These are phyloP conservation scores for Candida tallmaniae DNA, from an alignment of 805 yeast species.

Conservation along the genomic window DNA sequence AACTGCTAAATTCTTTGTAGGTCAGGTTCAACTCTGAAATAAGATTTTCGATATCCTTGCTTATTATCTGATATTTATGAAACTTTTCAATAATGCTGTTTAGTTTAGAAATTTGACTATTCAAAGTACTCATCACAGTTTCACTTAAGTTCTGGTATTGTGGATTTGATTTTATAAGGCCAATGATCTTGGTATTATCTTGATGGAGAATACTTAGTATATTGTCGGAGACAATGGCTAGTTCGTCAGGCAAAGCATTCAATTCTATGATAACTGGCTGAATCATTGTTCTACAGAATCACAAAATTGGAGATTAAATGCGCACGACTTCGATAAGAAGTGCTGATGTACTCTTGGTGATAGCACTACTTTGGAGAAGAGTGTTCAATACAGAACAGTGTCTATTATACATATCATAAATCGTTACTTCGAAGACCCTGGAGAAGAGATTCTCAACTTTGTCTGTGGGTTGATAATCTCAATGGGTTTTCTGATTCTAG, in stretches of 20 bases:
- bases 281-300: neutral
- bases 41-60: slow-evolving; percentile 19
- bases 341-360: too few species aligned
- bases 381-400: neutral
- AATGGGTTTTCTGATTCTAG: slow-evolving; percentile 54
- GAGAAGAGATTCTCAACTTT: slow-evolving; percentile 51
- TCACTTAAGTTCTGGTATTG: slow-evolving; percentile 10
- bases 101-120: slow-evolving; percentile 15
- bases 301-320: neutral
- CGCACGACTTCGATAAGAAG: neutral
- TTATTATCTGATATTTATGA: slow-evolving; percentile 5
- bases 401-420: slow-evolving; percentile 9
- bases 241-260: slow-evolving; percentile 18
- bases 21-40: slow-evolving; percentile 18
- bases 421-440: slow-evolving; percentile 25
- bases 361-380: too few species aligned
- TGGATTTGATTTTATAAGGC: slow-evolving; percentile 21
- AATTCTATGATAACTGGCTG: neutral
- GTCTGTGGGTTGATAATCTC: slow-evolving; percentile 63
- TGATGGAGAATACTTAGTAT: slow-evolving; percentile 21
- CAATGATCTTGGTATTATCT: slow-evolving; percentile 17
- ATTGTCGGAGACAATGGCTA: slow-evolving; percentile 26
- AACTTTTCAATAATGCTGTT: slow-evolving; percentile 18
- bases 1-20: slow-evolving; percentile 28
- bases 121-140: slow-evolving; percentile 9